A percentile compares a stretch with the other conserved stretches of the same genome.
phyloP scores from a whole-genome alignment of 352 stramenopile species.

The Saprolegnia diclina region DNA sequence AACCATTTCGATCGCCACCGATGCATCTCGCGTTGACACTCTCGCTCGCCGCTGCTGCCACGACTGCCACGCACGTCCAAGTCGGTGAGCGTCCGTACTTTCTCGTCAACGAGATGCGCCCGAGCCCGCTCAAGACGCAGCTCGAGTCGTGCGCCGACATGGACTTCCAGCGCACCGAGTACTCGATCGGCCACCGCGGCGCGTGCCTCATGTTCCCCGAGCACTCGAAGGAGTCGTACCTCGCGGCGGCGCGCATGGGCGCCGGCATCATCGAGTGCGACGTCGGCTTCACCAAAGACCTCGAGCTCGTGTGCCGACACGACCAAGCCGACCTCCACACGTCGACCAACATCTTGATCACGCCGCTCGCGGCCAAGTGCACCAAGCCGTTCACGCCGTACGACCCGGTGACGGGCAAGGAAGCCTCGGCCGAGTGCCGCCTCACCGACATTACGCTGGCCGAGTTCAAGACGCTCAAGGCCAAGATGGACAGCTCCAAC shows the following conservation, averaged over 20 bases:
- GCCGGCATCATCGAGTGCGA: constrained; percentile 65
- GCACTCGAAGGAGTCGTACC: constrained; percentile 42
- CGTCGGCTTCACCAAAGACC: constrained; percentile 61
- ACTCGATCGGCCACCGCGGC: constrained; percentile 56
- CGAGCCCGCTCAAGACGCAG: background rate
- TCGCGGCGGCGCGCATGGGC: constrained; percentile 37
- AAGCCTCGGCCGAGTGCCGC: constrained; percentile 40
- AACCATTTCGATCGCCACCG: no score
- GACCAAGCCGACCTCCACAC: constrained; percentile 58
- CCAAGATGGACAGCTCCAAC: constrained; percentile 50
- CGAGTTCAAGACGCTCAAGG: constrained; percentile 47
- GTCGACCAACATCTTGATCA: constrained; percentile 50
- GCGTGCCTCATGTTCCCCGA: constrained; percentile 42
- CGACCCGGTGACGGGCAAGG: constrained; percentile 8
- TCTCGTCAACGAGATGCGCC: constrained; percentile 8
- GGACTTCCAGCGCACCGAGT: constrained; percentile 32
- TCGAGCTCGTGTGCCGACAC: constrained; percentile 51
- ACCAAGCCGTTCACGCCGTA: constrained; percentile 36
- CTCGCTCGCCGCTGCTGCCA: background rate
- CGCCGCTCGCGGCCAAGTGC: constrained; percentile 51
- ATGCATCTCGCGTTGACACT: no score
- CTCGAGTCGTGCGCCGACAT: constrained; percentile 22
- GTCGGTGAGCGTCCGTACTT: constrained; percentile 18
- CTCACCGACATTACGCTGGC: constrained; percentile 54
- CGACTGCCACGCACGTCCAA: background rate